Conservation (phyloP, 176 grass and related monocot species). For the Musa schizocarpa region DNA sequence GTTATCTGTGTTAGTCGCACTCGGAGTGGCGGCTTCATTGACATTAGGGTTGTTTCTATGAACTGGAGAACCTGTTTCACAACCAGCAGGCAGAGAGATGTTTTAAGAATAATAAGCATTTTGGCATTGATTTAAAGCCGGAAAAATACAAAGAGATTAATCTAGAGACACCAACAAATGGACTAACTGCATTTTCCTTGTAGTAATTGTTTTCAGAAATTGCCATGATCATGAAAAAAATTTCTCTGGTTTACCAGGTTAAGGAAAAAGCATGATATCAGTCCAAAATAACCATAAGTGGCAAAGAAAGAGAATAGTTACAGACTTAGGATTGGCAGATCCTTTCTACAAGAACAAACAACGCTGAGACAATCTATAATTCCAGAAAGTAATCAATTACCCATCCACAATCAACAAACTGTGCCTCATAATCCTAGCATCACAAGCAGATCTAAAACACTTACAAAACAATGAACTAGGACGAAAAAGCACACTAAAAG, state of each 20-base stretch:
- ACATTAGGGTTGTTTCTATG: neutral
- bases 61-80: slow-evolving; percentile 9
- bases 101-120: neutral
- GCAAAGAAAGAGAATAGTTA: too few species aligned
- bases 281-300: too few species aligned
- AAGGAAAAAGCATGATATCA: too few species aligned
- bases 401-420: neutral
- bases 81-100: neutral
- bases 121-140: neutral
- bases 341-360: too few species aligned
- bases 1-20: neutral
- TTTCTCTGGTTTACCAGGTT: neutral
- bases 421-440: neutral
- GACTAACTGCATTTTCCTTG: neutral
- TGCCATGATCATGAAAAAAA: neutral
- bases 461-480: neutral
- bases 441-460: neutral
- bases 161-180: neutral
- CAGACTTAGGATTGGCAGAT: too few species aligned
- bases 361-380: neutral
- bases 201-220: neutral
- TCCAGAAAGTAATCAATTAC: neutral
- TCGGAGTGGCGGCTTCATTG: neutral
- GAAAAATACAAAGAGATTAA: neutral
- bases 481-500: neutral